These are phyloP conservation scores for Ceratocystis huliohia DNA, from an alignment of 2,329 filamentous ascomycete genomes.

Conservation along the genomic window DNA sequence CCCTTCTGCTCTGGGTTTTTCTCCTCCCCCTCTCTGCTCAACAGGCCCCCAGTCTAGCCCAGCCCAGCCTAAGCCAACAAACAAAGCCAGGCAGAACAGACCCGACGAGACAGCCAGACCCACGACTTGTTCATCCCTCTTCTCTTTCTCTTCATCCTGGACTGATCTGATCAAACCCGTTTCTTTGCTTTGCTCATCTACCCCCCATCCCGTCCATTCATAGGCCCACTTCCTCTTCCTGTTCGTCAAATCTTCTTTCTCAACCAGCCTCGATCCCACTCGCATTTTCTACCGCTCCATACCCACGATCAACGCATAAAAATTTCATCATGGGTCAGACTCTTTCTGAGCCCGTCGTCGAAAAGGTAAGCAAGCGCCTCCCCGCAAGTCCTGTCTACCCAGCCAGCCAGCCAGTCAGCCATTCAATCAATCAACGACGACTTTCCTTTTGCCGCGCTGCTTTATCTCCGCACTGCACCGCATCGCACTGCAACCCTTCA, in stretches of 20 bases:
- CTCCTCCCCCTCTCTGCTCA: neutral
- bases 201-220: neutral
- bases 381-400: neutral
- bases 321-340: conserved; percentile 80
- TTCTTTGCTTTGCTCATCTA: neutral
- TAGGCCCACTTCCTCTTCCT: conserved; percentile 15
- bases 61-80: neutral
- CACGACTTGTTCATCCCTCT: conserved; percentile 8
- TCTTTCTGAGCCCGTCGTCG: conserved; percentile 94
- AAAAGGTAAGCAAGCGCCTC: conserved; percentile 64
- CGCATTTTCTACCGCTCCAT: conserved; percentile 12
- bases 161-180: conserved; percentile 11
- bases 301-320: conserved; percentile 26
- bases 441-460: neutral
- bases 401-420: neutral
- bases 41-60: neutral
- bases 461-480: neutral
- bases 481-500: neutral
- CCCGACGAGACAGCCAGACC: conserved; percentile 8
- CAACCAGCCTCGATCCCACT: conserved; percentile 19
- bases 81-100: neutral
- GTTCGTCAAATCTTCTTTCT: conserved; percentile 16
- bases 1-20: neutral
- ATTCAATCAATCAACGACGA: neutral
- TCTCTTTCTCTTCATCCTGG: conserved; percentile 8